Conservation (phyloP, 148 eudicot genomes). For the Selenicereus undatus region DNA sequence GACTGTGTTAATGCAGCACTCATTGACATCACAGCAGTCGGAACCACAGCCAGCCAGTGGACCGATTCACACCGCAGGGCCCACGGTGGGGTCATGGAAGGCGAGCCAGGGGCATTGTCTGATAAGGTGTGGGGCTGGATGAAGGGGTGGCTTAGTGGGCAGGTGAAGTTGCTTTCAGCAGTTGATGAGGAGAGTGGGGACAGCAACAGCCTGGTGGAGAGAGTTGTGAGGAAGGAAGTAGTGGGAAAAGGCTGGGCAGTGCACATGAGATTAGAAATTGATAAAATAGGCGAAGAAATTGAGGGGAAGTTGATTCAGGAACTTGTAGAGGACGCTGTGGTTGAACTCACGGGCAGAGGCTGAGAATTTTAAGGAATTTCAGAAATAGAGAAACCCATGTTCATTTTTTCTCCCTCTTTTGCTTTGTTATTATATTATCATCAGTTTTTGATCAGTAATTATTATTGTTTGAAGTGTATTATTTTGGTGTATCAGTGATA, state of each 20-base stretch:
- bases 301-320: slow-evolving; percentile 71
- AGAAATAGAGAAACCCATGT: background rate
- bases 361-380: slow-evolving; percentile 4
- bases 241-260: slow-evolving; percentile 70
- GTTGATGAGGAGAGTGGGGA: slow-evolving; percentile 37
- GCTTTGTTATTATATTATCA: background rate
- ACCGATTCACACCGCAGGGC: slow-evolving; percentile 11
- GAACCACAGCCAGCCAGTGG: slow-evolving; percentile 25
- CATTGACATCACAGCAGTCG: slow-evolving; percentile 38
- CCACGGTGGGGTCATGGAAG: slow-evolving; percentile 6
- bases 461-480: slow-evolving; percentile 6
- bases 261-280: slow-evolving; percentile 46
- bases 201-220: slow-evolving; percentile 60
- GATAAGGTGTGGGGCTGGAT: slow-evolving; percentile 61
- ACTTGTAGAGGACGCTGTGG: slow-evolving; percentile 64
- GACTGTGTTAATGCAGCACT: slow-evolving; percentile 77
- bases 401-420: background rate
- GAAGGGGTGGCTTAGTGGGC: slow-evolving; percentile 51
- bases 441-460: slow-evolving; percentile 2
- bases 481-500: slow-evolving; percentile 19
- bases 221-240: slow-evolving; percentile 67
- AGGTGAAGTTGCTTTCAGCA: slow-evolving; percentile 30
- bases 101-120: slow-evolving; percentile 23
- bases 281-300: slow-evolving; percentile 55
- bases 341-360: slow-evolving; percentile 49